These are phyloP conservation scores for Magnolia sinica DNA, from an alignment of 164 flowering plant genomes.

Conservation along the genomic window DNA sequence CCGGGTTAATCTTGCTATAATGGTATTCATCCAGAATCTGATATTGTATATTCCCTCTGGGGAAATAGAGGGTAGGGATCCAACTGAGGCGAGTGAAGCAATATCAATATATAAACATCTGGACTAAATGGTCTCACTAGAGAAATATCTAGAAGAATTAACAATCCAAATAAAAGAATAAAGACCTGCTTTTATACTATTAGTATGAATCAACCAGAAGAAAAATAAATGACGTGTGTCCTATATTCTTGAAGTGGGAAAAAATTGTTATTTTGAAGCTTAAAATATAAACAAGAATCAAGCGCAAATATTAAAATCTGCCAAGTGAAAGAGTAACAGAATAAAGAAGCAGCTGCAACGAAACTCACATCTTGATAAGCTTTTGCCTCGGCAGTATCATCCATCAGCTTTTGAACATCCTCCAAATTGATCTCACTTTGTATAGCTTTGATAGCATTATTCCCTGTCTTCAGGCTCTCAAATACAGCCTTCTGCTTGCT, in stretches of 20 bases:
- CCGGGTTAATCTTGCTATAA: too few relatives aligned
- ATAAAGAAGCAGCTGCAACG: neutral
- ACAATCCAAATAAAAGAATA: neutral
- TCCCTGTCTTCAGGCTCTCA: constrained; percentile 86
- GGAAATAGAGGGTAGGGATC: too few relatives aligned
- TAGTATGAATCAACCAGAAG: neutral
- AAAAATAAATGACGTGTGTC: neutral
- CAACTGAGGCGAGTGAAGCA: too few relatives aligned
- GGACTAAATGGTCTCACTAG: too few relatives aligned
- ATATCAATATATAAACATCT: too few relatives aligned
- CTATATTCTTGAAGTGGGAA: neutral
- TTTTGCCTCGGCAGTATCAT: constrained; percentile 89
- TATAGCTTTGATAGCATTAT: constrained; percentile 77
- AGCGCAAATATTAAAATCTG: neutral
- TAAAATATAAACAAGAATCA: neutral
- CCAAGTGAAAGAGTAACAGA: neutral
- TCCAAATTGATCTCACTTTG: constrained; percentile 89
- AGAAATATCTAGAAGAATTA: too few relatives aligned
- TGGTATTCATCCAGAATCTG: too few relatives aligned
- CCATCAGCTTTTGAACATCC: constrained; percentile 94
- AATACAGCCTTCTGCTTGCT: constrained; percentile 96
- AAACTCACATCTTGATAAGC: constrained; percentile 93
- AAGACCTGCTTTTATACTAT: neutral
- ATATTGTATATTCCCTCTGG: too few relatives aligned
- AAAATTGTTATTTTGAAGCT: too few relatives aligned